Evolutionary conservation across 371 early-diverging fungal genomes (phyloP).

Genomic region (Lichtheimia hyalospora): DNA sequence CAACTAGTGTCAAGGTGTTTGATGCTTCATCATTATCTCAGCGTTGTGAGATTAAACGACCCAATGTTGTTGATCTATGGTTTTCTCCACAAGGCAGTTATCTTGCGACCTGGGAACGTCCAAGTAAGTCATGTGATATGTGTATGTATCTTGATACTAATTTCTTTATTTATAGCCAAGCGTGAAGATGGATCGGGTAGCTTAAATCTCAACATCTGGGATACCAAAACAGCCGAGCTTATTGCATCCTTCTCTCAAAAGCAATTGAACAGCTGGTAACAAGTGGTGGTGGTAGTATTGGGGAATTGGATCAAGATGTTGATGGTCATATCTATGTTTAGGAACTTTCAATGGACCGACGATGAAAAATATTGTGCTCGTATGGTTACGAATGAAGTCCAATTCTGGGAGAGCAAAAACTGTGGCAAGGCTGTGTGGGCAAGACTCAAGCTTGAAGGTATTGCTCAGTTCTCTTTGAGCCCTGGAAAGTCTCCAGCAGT

Average conservation of each 20-base stretch:
- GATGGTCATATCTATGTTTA: slow-evolving; percentile 13
- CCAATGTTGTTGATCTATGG: slow-evolving; percentile 79
- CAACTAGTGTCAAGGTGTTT: slow-evolving; percentile 68
- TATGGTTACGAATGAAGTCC: slow-evolving; percentile 85
- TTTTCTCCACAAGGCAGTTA: slow-evolving; percentile 92
- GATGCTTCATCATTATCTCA: slow-evolving; percentile 64
- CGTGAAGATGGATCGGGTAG: slow-evolving; percentile 70
- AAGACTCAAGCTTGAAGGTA: slow-evolving; percentile 76
- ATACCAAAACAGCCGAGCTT: slow-evolving; percentile 68
- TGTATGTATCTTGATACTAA: neutral
- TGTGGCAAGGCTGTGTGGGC: slow-evolving; percentile 59
- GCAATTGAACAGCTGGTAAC: slow-evolving; percentile 70
- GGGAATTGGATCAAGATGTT: neutral
- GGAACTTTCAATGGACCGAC: slow-evolving; percentile 93
- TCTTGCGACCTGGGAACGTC: slow-evolving; percentile 86
- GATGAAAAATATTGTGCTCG: slow-evolving; percentile 88
- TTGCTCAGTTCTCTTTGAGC: slow-evolving; percentile 83
- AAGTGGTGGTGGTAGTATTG: too few relatives aligned
- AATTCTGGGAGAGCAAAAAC: slow-evolving; percentile 80
- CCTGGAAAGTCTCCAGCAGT: slow-evolving; percentile 84
- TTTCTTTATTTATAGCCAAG: slow-evolving; percentile 49
- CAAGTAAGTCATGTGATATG: slow-evolving; percentile 49
- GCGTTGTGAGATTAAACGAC: slow-evolving; percentile 64
- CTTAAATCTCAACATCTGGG: slow-evolving; percentile 81
- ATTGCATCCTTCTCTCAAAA: slow-evolving; percentile 81